Conservation (phyloP, 2,329 filamentous ascomycete genomes). For the Verticillium albo-atrum region DNA sequence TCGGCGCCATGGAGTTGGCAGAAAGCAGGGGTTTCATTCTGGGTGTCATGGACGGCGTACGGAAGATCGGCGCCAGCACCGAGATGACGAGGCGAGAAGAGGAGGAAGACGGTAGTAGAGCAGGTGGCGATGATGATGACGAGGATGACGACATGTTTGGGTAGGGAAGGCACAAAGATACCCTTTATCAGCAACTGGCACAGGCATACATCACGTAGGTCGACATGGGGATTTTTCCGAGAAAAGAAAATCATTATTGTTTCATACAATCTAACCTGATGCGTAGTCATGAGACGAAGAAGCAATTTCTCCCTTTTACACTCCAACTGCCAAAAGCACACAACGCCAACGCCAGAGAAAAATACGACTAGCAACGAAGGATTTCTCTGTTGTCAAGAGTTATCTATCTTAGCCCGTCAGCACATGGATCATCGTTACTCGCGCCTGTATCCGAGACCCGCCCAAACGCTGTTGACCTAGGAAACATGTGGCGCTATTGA, state of each 20-base stretch:
- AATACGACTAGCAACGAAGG: no score
- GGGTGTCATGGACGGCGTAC: slow-evolving; percentile 81
- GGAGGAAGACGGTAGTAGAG: slow-evolving; percentile 63
- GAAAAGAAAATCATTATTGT: background rate
- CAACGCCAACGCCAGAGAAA: no score
- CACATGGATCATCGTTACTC: no score
- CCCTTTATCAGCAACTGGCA: background rate
- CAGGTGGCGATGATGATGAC: slow-evolving; percentile 60
- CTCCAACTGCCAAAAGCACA: no score
- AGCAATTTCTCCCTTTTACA: background rate
- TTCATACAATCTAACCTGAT: background rate
- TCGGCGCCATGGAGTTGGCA: slow-evolving; percentile 89
- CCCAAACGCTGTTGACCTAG: no score
- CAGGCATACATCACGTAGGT: background rate
- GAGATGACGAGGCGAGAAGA: slow-evolving; percentile 75
- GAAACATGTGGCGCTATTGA: no score
- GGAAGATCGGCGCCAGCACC: slow-evolving; percentile 75
- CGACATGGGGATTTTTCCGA: background rate
- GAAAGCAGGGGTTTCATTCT: slow-evolving; percentile 81
- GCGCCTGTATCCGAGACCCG: no score
- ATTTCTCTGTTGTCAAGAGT: no score
- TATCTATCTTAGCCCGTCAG: no score
- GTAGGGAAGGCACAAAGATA: background rate
- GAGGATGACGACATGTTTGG: slow-evolving; percentile 45
- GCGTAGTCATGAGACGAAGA: background rate